Evolutionary conservation across 1,284 basidiomycete genomes (phyloP), one percentile per base, ranked within the genome.

Genomic region (Cryptococcus sp.): DNA sequence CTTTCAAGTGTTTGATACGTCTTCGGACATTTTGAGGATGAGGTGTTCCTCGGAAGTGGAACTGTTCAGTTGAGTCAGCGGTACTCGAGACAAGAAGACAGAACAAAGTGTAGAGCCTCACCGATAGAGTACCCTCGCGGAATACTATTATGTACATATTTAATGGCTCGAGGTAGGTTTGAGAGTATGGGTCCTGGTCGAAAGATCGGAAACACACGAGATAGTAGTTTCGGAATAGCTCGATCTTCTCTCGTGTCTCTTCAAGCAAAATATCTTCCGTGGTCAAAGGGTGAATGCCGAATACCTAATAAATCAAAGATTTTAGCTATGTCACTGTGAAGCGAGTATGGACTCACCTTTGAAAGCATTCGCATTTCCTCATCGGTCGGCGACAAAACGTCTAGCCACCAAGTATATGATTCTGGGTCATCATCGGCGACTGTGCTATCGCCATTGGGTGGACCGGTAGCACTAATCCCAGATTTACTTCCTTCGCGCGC

Each of bases 121-220:
- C 87, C 25, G 93, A 95, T 46, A 97, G 80, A 3, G 89, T 98
- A n/a, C 96, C 96, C 77, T 99, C 95, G 41, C 96, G 85, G 81
- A 99, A 98, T 43, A 99, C 96, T 70, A 99, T 91, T 72, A 99
- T 96, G 80, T 99, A 99, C 93, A 98, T 98, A 81, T 99, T 99
- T 61, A 99, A 82, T 29, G 96, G 96, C 77, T 99, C 95, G 52
- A 99, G 86, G 76, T 99, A 91, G 0, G 93, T 99, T 10, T 95
- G 93, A 69, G 90, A 93, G 81, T 98, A 98, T 16, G 87, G 91
- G 78, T 99, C 95, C 81, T 99, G 96, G 79, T 99, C 96, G 80
- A 99, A 99, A 61, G 92, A 91, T 61, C 96, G 89, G 84, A 99
- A 99, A 85, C 95, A 99, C 63, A 99, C 96, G 50, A 99, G 87